Base-by-base conservation (phyloP, 2,329 filamentous ascomycete genomes). In the Penicillium sp. region DNA sequence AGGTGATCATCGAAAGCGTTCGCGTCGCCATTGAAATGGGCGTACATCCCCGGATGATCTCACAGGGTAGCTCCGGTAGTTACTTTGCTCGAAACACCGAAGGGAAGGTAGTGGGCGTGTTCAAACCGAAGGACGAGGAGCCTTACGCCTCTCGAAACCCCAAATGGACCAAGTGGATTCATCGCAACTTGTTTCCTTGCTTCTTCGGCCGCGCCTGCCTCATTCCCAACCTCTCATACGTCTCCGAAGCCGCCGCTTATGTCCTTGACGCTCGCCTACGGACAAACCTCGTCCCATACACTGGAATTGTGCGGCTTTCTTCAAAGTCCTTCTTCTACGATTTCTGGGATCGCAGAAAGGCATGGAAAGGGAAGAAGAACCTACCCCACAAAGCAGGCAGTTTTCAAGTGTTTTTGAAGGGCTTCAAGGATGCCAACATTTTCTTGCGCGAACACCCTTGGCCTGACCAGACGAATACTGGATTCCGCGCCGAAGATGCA, bases 141-240 rank as follows among this genome's bases (percentile, higher is more conserved):
- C 94, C 94, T 1, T 99, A 97, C 70, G 94, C 94, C 1, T 94
- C 91, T 31, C 89, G 91, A 64, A 99, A 99, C 70, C 94, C 94
- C 5, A 99, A 99, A 73, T 97, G 93, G 93, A 97, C 95, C 65
- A 99, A 99, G 76, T 99, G 94, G 94, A 92, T 99, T 78, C 94
- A 99, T 74, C 84, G 94, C 60, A 99, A 99, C 72, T 72, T 99
- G 61, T 97, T 99, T 65, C 94, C 94, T 8, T 99, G 95, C 77
- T 97, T 91, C 75, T 99, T 99, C 67, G 94, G 94, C 16, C 83
- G 94, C 67, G 92, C 93, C 43, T 97, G 92, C 68, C 84, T 99
- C 50, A 99, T 99, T 71, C 94, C 94, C 52, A 99, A 99, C 68
- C 81, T 99, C 47, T 97, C 92, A 51, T 99, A 99, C 71, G 91